These are phyloP conservation scores for Hawksworthiomyces lignivorus DNA, from an alignment of 2,329 filamentous ascomycete species.

Conservation along the genomic window DNA sequence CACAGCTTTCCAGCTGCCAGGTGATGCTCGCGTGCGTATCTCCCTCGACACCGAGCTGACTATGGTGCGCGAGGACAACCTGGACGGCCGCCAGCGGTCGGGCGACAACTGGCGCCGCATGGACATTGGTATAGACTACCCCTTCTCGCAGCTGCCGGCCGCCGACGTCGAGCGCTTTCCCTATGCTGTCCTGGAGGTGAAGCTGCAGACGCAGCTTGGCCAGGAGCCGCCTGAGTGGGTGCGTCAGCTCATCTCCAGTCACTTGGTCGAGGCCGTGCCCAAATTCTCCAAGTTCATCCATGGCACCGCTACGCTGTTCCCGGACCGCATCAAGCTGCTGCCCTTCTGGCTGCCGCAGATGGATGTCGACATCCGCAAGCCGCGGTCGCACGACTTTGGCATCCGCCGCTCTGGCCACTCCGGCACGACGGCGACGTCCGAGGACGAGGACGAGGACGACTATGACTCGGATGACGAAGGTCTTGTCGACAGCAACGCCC, in stretches of 20 bases:
- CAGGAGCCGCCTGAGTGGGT: constrained; percentile 97
- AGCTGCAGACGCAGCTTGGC: constrained; percentile 90
- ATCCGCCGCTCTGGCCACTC: constrained; percentile 74
- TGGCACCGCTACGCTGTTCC: constrained; percentile 81
- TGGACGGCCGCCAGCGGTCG: constrained; percentile 67
- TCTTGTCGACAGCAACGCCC: constrained; percentile 38
- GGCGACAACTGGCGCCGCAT: constrained; percentile 93
- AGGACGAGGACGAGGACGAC: constrained; percentile 52
- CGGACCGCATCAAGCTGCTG: constrained; percentile 76
- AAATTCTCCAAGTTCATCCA: constrained; percentile 99
- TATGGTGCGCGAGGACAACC: constrained; percentile 91
- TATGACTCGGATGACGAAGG: constrained; percentile 60
- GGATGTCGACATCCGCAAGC: constrained; percentile 95
- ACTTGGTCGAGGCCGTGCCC: constrained; percentile 95
- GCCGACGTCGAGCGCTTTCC: constrained; percentile 87
- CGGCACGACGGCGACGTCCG: constrained; percentile 69
- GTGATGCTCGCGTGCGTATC: constrained; percentile 91
- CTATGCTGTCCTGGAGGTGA: constrained; percentile 93
- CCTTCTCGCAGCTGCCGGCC: constrained; percentile 79
- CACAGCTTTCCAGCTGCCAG: constrained; percentile 93
- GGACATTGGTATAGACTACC: constrained; percentile 95
- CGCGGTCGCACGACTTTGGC: constrained; percentile 78
- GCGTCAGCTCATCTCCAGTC: constrained; percentile 81
- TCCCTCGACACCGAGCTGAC: constrained; percentile 94
- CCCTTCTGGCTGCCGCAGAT: constrained; percentile 99